Evolutionary conservation across 2,329 filamentous ascomycete genomes (phyloP), one percentile per base, ranked within the genome.

Genomic region (Monosporascus sp.): DNA sequence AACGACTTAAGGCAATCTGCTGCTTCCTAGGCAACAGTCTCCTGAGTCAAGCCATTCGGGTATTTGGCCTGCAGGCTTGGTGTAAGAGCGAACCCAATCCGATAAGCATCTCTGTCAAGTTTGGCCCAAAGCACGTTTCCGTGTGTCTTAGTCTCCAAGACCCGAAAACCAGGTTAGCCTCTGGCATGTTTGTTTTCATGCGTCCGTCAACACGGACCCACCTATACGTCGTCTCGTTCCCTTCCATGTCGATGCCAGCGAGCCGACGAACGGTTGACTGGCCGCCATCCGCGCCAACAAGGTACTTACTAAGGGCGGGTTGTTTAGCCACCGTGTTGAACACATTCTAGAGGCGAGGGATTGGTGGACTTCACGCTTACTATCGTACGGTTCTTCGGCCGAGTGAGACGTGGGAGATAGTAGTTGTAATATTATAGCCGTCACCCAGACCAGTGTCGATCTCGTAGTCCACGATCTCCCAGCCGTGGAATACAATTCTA

Each of bases 201-300:
- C 47, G 41, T 14, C 47, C 53, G 44, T 55, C 53, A 6, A 55
- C 47, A n/a, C 53, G 46, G 45, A 55, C 27, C 53, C 53, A 55
- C 27, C 43, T 49, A n/a, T 39, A 31, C 20, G 46, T 20, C 6
- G 53, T 55, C 17, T 46, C 47, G 25, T 55, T 44, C 17, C 46
- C 50, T 39, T 39, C 44, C 35, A 54, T 46, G 9, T 52, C 18
- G 17, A 55, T 51, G 22, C 37, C 53, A 15, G 51, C 25, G 18
- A 55, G 27, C 18, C 25, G 51, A 37, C 53, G 53, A 17, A 55
- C 53, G 15, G 49, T 27, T 6, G 53, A 55, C 41, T 46, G 45
- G 22, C 49, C 52, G 2, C 56, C 56, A 51, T 58, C 56, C 15
- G 54, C 46, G 8, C 56, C 56, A 18, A 58, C 38, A n/a, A 58